These are phyloP conservation scores for Seminavis robusta DNA, from an alignment of 108 stramenopile species.

Conservation along the genomic window DNA sequence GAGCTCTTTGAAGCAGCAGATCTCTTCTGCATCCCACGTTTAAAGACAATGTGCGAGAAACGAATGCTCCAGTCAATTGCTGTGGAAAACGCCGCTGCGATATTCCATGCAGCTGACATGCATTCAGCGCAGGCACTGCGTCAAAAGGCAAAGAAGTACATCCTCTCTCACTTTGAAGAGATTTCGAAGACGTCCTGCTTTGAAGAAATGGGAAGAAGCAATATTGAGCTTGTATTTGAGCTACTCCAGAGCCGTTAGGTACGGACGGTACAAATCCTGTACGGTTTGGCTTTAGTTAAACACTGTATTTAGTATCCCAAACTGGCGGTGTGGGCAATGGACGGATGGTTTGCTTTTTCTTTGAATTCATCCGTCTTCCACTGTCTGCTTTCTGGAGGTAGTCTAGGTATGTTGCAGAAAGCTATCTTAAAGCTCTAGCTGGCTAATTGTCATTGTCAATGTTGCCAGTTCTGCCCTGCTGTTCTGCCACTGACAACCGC, in stretches of 20 bases:
- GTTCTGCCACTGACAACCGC: no score
- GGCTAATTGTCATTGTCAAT: no score
- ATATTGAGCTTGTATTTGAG: constrained; percentile 96
- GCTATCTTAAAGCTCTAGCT: no score
- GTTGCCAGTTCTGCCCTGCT: no score
- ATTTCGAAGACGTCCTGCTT: constrained; percentile 87
- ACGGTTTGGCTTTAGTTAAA: no score
- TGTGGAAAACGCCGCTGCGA: constrained; percentile 90
- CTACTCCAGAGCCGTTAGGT: constrained; percentile 74
- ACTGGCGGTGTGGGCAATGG: no score
- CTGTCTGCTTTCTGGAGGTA: no score
- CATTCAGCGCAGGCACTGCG: constrained; percentile 86
- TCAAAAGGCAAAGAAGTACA: constrained; percentile 87
- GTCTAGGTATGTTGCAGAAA: no score
- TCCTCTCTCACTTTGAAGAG: constrained; percentile 91
- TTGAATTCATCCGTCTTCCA: no score
- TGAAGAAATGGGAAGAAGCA: constrained; percentile 95
- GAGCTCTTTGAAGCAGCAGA: constrained; percentile 97
- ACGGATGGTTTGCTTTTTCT: no score
- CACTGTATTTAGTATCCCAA: no score
- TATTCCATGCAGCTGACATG: constrained; percentile 94
- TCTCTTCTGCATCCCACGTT: constrained; percentile 91
- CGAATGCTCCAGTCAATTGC: constrained; percentile 87
- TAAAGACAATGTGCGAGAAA: constrained; percentile 95
- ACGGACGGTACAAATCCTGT: neutral